These are phyloP conservation scores for Lasiodiplodia gonubiensis DNA, from an alignment of 2,329 filamentous ascomycete species.

Conservation along the genomic window DNA sequence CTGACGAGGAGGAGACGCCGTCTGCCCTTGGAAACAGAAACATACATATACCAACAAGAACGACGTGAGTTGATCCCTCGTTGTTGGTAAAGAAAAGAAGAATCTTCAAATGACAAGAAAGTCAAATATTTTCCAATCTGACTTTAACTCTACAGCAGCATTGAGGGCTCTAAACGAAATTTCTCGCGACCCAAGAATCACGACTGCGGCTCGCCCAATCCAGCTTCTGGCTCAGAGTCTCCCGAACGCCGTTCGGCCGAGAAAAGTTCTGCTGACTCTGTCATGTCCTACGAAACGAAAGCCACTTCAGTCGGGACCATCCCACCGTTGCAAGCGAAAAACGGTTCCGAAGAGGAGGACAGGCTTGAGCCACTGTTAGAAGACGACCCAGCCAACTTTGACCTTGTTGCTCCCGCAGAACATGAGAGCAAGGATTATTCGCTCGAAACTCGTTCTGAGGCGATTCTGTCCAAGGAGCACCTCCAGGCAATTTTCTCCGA, in stretches of 20 bases:
- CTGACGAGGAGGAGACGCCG: constrained; percentile 7
- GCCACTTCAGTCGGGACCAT: constrained; percentile 42
- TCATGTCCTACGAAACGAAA: constrained; percentile 43
- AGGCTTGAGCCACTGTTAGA: constrained; percentile 56
- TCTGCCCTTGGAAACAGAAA: neutral
- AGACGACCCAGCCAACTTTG: constrained; percentile 60
- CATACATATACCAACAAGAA: constrained; percentile 7
- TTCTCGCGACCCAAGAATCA: constrained; percentile 31
- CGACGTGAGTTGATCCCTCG: neutral
- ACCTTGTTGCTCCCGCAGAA: constrained; percentile 55
- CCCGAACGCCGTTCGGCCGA: constrained; percentile 28
- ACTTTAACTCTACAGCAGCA: neutral
- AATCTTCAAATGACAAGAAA: neutral
- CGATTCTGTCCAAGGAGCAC: constrained; percentile 70
- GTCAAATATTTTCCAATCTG: neutral
- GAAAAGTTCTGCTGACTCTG: constrained; percentile 43
- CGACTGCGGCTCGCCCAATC: constrained; percentile 14
- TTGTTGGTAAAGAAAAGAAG: no score
- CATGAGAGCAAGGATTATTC: constrained; percentile 51
- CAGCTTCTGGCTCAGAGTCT: constrained; percentile 29
- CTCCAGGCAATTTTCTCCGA: constrained; percentile 69
- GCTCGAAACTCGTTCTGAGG: constrained; percentile 68
- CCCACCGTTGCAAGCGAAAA: constrained; percentile 53
- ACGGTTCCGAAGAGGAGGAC: constrained; percentile 48
- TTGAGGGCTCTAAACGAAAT: constrained; percentile 1